Evolutionary conservation across 2,329 filamentous ascomycete genomes (phyloP), one percentile per base, ranked within the genome.

Genomic region (Beauveria australis): DNA sequence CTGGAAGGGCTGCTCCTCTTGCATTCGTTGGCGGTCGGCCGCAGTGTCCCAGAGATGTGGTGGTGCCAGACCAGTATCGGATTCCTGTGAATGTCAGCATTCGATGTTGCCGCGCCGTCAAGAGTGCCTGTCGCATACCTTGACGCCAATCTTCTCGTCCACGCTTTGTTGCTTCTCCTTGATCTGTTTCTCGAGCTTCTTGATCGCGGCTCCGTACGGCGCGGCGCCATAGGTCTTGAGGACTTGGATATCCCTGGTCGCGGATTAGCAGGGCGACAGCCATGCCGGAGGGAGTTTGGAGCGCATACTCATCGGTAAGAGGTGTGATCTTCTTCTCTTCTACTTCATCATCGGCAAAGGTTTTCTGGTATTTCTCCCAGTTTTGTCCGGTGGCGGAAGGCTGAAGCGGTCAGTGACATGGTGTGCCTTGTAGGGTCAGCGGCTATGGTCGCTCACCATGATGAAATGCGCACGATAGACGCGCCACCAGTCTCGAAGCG

Each of bases 311-410:
- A 80, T 97, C 94, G 68, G 92, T 89, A 64, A 99, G 81, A 66
- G 94, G 94, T 63, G 92, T 93, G 73, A 99, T 99, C 86, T 99
- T 99, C 88, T 99, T 99, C 84, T 99, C 94, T 75, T 96, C 92
- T 76, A 92, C 82, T 75, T 97, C 94, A 70, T 99, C 94, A 72
- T 99, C 94, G 72, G 89, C 93, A 73, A 91, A 99, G 73, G 88
- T 92, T 84, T 97, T 97, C 80, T 90, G 85, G 83, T 96, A 97
- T 81, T 97, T 97, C 84, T 99, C 94, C 94, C 94, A 99, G 84
- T 86, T 91, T 76, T 83, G 79, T 74, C 94, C 94, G 71, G 89
- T 96, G 77, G 94, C 93, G 80, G 90, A 93, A 83, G 92, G 92
- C 92, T 97, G 85, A 74, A 30, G 28, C 33, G 14, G 60, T 69